These are phyloP conservation scores for Phaseolus coccineus DNA, from an alignment of 331 rosid species.

Conservation along the genomic window DNA sequence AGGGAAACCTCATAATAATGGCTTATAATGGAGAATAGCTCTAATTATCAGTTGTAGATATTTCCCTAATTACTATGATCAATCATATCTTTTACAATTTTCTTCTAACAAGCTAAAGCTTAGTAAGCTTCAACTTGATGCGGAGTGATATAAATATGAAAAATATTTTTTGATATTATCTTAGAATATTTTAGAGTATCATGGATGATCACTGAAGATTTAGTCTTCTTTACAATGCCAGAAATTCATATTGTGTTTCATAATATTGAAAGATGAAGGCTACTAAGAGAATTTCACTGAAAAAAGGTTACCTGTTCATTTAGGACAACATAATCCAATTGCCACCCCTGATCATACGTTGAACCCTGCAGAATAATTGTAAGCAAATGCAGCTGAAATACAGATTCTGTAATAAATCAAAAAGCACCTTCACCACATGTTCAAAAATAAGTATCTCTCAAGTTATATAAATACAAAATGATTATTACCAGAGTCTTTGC, in stretches of 20 bases:
- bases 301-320: slow-evolving; percentile 66
- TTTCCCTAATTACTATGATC: too few species aligned
- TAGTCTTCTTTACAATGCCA: not conserved
- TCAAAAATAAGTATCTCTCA: slow-evolving; percentile 10
- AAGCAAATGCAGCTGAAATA: slow-evolving; percentile 42
- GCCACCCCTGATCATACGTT: slow-evolving; percentile 80
- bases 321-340: slow-evolving; percentile 62
- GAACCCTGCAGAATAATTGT: slow-evolving; percentile 61
- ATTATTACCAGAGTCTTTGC: slow-evolving; percentile 72
- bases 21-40: too few species aligned
- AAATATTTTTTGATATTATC: too few species aligned
- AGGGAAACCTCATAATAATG: too few species aligned
- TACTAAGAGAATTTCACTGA: slow-evolving; percentile 13
- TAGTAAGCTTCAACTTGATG: too few species aligned
- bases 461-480: slow-evolving; percentile 31
- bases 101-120: too few species aligned
- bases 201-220: too few species aligned
- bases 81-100: too few species aligned
- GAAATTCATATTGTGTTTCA: slow-evolving; percentile 12
- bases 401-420: slow-evolving; percentile 8
- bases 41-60: too few species aligned
- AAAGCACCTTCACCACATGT: slow-evolving; percentile 1
- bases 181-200: too few species aligned
- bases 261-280: slow-evolving; percentile 13
- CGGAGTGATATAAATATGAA: too few species aligned